Conservation (phyloP, 2,329 filamentous ascomycete genomes). For the Arthrobotrys entomopaga region DNA sequence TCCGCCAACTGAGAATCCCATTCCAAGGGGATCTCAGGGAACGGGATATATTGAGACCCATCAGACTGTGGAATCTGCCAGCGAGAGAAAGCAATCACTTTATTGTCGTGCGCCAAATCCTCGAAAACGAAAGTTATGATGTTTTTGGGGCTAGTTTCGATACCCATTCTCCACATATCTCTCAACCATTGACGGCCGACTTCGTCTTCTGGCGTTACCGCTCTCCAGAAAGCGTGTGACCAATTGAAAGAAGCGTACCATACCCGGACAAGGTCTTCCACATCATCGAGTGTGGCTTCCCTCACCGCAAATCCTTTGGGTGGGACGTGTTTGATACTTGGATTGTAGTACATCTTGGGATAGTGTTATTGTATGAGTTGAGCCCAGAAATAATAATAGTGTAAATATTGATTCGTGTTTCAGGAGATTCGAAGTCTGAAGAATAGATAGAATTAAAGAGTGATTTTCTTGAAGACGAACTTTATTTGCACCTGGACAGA, state of each 20-base stretch:
- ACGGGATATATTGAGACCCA: constrained; percentile 9
- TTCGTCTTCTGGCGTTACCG: constrained; percentile 25
- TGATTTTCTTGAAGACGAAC: too few relatives aligned
- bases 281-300: constrained; percentile 20
- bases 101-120: constrained; percentile 17
- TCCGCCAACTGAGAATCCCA: constrained; percentile 25
- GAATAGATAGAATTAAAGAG: too few relatives aligned
- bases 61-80: constrained; percentile 17
- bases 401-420: too few relatives aligned
- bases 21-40: constrained; percentile 8
- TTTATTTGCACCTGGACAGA: too few relatives aligned
- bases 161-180: constrained; percentile 23
- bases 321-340: neutral
- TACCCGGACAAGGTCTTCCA: constrained; percentile 13
- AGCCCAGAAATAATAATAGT: too few relatives aligned
- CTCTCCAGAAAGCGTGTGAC: constrained; percentile 25
- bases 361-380: too few relatives aligned
- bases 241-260: constrained; percentile 26
- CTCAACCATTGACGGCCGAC: constrained; percentile 17
- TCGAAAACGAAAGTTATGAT: constrained; percentile 23
- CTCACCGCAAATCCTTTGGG: constrained; percentile 15
- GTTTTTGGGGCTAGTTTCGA: constrained; percentile 7
- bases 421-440: too few relatives aligned
- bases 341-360: too few relatives aligned
- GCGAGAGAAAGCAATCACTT: constrained; percentile 20